Conservation (phyloP, 2,329 filamentous ascomycete species). For the Sordariomycetes sp. region DNA sequence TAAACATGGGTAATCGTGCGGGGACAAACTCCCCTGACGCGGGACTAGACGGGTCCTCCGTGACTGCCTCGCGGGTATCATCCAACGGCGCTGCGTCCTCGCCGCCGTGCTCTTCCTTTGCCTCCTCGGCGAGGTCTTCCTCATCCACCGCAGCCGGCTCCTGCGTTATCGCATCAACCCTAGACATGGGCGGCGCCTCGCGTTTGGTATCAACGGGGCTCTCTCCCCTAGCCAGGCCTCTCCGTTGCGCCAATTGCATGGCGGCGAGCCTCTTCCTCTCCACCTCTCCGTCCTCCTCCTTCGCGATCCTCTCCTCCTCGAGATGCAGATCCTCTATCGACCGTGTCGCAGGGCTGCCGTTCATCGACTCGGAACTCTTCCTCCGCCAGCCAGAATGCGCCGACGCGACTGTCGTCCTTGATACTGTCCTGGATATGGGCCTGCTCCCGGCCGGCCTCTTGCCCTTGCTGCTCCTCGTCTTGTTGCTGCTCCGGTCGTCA, state of each 20-base stretch:
- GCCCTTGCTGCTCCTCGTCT: conserved; percentile 48
- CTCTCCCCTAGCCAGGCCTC: conserved; percentile 27
- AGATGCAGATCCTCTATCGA: conserved; percentile 40
- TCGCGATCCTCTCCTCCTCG: conserved; percentile 40
- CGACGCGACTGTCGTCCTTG: conserved; percentile 47
- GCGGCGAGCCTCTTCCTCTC: conserved; percentile 42
- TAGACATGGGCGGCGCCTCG: background rate
- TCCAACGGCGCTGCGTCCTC: background rate
- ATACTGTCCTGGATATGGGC: conserved; percentile 38
- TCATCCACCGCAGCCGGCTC: background rate
- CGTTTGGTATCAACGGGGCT: background rate
- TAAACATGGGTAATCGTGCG: conserved; percentile 47
- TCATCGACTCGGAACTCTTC: conserved; percentile 14
- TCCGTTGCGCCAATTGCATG: conserved; percentile 35
- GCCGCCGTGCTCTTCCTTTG: background rate
- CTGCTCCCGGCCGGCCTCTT: conserved; percentile 33
- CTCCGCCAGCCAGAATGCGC: conserved; percentile 16
- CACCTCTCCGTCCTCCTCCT: conserved; percentile 42
- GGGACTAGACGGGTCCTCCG: background rate
- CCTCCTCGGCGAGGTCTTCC: background rate
- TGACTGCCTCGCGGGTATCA: background rate
- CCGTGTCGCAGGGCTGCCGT: conserved; percentile 25
- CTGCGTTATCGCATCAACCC: background rate
- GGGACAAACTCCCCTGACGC: conserved; percentile 36
- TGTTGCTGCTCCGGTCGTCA: conserved; percentile 64